Evolutionary conservation across 2,329 filamentous ascomycete genomes (phyloP), one percentile per base, ranked within the genome.

Genomic region (Fusarium camptoceras): DNA sequence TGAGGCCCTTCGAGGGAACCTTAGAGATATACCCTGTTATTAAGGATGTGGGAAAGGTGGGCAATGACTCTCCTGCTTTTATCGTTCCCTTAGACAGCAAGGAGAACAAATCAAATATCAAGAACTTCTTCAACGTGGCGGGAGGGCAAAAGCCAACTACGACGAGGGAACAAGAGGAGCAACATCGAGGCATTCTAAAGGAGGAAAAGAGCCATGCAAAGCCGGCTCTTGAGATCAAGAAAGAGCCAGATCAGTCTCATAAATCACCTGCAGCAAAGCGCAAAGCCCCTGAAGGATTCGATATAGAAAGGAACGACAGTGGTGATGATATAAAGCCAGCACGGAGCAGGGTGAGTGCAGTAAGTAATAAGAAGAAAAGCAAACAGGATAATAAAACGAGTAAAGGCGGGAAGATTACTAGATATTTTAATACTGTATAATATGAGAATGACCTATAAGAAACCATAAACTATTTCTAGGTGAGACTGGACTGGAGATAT

Each of bases 31-130:
- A 97, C 77, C 90, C 92, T 1, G 96, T 99, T 4, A 89, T 86
- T 73, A 92, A 93, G 77, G 94, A 96, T 6, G 95, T 98, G 0
- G 94, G 94, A 1, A 98, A 97, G 81, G 94, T 97, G 0, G 94
- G 95, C 8, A 97, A 97, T 73, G 92, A 97, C 78, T 97, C 92
- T 22, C 89, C 93, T 0, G 87, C 86, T 1, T 97, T 98, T 76
- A 86, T 98, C 46, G 83, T 97, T 3, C 95, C 95, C 0, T 82
- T 98, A 34, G 87, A 92, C 74, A 97, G 92, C 80, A 90, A 89
- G 70, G 92, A 94, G 75, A 98, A 98, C 79, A 98, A 97, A 82
- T 89, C 87, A 51, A 98, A 96, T 71, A 98, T 98, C 78, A 92
- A 92, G 47, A 97, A 97, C 75, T 98, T 97, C 83, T 98, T 98